phyloP scores from a whole-genome alignment of 208 protist genomes.

The Herpetomonas samuelpessoai region DNA sequence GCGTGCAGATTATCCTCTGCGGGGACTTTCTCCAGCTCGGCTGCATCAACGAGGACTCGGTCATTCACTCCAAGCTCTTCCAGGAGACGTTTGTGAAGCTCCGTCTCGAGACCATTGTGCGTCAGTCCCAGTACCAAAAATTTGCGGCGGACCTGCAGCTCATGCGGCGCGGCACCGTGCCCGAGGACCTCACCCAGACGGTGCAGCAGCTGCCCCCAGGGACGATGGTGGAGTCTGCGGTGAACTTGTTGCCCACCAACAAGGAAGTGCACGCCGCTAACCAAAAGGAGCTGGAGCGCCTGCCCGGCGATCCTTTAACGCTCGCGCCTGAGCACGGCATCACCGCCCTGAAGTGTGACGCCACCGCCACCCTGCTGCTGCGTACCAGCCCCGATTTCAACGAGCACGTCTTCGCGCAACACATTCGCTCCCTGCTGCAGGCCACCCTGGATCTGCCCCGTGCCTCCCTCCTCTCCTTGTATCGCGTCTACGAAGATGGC shows the following conservation, averaged over 20 bases:
- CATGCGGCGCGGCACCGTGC: constrained; percentile 73
- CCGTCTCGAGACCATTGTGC: constrained; percentile 69
- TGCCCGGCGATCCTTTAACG: constrained; percentile 67
- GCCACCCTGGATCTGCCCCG: constrained; percentile 73
- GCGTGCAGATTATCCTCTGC: constrained; percentile 92
- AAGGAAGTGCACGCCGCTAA: constrained; percentile 85
- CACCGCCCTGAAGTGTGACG: constrained; percentile 71
- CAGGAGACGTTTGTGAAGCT: constrained; percentile 75
- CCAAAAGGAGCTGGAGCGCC: constrained; percentile 58
- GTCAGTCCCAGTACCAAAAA: constrained; percentile 51
- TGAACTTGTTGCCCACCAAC: constrained; percentile 86
- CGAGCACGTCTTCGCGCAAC: constrained; percentile 58
- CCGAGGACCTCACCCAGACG: constrained; percentile 46
- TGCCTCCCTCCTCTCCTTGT: constrained; percentile 72
- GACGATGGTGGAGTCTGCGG: constrained; percentile 82
- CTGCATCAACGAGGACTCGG: constrained; percentile 77
- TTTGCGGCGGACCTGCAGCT: constrained; percentile 71
- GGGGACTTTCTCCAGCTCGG: constrained; percentile 93
- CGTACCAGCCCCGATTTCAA: constrained; percentile 76
- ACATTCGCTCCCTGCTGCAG: constrained; percentile 74
- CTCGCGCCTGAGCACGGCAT: constrained; percentile 77
- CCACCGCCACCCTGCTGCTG: constrained; percentile 76
- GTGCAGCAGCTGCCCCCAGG: constrained; percentile 76
- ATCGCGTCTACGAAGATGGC: constrained; percentile 83
- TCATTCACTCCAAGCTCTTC: constrained; percentile 73